phyloP scores from a whole-genome alignment of 257 asterid genomes.

The Solanum corneliomulleri region DNA sequence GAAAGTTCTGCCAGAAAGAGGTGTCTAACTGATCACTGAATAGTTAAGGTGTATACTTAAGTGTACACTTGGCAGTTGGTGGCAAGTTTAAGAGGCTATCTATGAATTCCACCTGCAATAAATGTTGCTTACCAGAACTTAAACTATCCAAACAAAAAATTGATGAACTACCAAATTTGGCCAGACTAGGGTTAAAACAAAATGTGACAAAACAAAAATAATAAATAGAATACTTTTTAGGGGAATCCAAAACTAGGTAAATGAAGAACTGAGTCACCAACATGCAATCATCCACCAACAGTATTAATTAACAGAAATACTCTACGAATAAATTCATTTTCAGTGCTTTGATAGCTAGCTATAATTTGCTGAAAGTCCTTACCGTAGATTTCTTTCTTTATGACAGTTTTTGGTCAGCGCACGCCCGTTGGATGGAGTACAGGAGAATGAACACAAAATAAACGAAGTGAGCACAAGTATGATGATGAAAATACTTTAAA shows the following conservation, averaged over 20 bases:
- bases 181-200: background rate
- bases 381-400: slow-evolving; percentile 97
- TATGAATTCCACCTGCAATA: background rate
- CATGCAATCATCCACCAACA: background rate
- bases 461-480: slow-evolving; percentile 8
- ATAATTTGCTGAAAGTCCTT: slow-evolving; percentile 19
- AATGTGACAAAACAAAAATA: background rate
- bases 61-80: background rate
- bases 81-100: background rate
- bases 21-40: background rate
- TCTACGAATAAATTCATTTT: background rate
- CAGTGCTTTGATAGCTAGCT: background rate
- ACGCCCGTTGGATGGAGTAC: slow-evolving; percentile 17
- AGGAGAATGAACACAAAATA: slow-evolving; percentile 12
- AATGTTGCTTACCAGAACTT: background rate
- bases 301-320: background rate
- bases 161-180: background rate
- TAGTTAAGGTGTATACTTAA: background rate
- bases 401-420: slow-evolving; percentile 29
- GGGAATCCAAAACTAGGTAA: background rate
- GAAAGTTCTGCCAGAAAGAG: background rate
- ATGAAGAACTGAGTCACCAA: background rate
- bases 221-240: background rate
- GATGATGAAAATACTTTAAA: background rate
- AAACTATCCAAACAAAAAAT: background rate